These are phyloP conservation scores for Lactuca sativa DNA, from an alignment of 129 eudicot genomes.

Conservation along the genomic window DNA sequence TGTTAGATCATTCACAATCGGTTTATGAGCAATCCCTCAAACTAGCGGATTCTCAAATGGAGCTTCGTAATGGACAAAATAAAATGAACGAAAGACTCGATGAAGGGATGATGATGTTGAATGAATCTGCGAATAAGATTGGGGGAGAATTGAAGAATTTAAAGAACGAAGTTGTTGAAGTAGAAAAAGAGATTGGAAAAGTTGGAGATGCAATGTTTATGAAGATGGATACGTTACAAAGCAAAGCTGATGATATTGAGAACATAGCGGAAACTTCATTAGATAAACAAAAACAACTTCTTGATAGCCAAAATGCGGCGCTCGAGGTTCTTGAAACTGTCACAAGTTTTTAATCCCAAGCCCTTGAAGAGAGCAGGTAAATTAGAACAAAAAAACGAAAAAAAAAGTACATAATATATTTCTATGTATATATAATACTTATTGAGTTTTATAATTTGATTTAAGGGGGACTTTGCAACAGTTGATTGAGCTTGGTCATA, in stretches of 20 bases:
- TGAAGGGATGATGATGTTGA: constrained; percentile 54
- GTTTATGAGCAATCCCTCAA: constrained; percentile 46
- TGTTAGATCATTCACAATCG: constrained; percentile 46
- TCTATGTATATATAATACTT: background rate
- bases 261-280: constrained; percentile 54
- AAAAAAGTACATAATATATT: no score
- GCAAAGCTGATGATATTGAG: constrained; percentile 69
- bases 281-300: constrained; percentile 63
- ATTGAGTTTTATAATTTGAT: background rate
- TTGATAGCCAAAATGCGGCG: constrained; percentile 57
- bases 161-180: constrained; percentile 50
- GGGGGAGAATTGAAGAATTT: constrained; percentile 50
- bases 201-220: constrained; percentile 58
- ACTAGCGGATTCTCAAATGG: constrained; percentile 59
- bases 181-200: constrained; percentile 58
- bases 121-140: constrained; percentile 52
- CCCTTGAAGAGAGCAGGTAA: constrained; percentile 86
- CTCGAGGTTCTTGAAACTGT: constrained; percentile 53
- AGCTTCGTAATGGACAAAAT: constrained; percentile 53
- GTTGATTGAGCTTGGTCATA: constrained; percentile 59
- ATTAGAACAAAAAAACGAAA: no score
- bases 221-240: constrained; percentile 56
- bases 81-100: constrained; percentile 52
- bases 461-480: constrained; percentile 53
- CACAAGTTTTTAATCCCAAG: constrained; percentile 62